Conservation (phyloP, 441 rosid genomes). For the Erodium trifolium region DNA sequence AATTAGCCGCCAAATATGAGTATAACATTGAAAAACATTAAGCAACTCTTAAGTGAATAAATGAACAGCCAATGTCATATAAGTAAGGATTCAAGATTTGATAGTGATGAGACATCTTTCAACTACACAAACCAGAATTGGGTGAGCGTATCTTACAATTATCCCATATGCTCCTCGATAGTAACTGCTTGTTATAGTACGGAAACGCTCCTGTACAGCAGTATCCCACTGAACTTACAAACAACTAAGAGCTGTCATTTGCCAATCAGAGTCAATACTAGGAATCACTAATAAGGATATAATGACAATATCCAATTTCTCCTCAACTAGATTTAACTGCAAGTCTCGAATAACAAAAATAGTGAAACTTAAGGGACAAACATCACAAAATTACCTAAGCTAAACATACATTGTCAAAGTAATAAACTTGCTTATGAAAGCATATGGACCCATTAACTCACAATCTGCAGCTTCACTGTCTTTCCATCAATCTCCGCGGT, state of each 20-base stretch:
- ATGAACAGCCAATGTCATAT: neutral
- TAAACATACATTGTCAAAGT: too few species aligned
- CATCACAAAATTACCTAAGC: too few species aligned
- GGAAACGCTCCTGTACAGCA: conserved; percentile 92
- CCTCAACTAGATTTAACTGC: conserved; percentile 10
- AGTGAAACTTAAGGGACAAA: neutral
- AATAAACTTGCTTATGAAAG: too few species aligned
- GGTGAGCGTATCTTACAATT: conserved; percentile 38
- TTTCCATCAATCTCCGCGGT: conserved; percentile 1
- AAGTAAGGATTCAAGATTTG: neutral
- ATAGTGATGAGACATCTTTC: neutral
- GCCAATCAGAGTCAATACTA: neutral
- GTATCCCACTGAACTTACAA: conserved; percentile 66
- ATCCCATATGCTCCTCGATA: conserved; percentile 97
- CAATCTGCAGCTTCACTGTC: conserved; percentile 2
- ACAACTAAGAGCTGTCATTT: conserved; percentile 12
- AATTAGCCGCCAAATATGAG: neutral
- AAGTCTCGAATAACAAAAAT: neutral
- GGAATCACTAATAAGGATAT: conserved; percentile 29
- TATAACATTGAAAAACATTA: neutral
- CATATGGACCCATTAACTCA: neutral
- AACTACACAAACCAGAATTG: neutral
- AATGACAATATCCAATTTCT: conserved; percentile 76
- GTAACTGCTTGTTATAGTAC: conserved; percentile 92
- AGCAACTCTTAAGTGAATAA: neutral